Conservation (phyloP, 73 alveolate genomes). For the Symbiodinium pilosum region DNA sequence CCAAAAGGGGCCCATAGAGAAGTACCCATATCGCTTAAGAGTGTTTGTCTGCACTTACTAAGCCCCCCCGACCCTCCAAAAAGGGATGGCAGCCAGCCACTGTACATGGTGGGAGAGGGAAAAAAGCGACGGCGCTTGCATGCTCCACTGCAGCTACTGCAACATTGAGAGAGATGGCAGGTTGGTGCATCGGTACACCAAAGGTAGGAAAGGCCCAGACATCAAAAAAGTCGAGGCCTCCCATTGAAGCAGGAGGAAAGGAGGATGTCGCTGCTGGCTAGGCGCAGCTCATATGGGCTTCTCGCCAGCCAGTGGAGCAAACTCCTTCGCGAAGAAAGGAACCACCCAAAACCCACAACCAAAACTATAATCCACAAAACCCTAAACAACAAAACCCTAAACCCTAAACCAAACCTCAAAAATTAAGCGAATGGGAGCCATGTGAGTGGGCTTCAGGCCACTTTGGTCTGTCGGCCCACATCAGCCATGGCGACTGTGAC, state of each 20-base stretch:
- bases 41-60: no score
- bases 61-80: no score
- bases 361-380: neutral
- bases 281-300: neutral
- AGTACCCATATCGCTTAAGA: no score
- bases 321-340: neutral
- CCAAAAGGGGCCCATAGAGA: no score
- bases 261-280: neutral
- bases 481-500: neutral
- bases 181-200: slow-evolving; percentile 15
- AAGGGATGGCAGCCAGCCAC: slow-evolving; percentile 8
- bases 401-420: neutral
- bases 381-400: neutral
- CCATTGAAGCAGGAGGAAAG: neutral
- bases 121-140: neutral
- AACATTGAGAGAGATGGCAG: neutral
- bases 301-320: neutral
- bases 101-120: neutral
- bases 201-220: neutral
- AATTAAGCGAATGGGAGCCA: slow-evolving; percentile 1
- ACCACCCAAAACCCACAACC: neutral
- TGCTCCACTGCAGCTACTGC: slow-evolving; percentile 25
- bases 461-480: slow-evolving; percentile 1
- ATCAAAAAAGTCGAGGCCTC: neutral
- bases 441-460: neutral